These are phyloP conservation scores for Datisca glomerata DNA, from an alignment of 306 rosid species.

Conservation along the genomic window DNA sequence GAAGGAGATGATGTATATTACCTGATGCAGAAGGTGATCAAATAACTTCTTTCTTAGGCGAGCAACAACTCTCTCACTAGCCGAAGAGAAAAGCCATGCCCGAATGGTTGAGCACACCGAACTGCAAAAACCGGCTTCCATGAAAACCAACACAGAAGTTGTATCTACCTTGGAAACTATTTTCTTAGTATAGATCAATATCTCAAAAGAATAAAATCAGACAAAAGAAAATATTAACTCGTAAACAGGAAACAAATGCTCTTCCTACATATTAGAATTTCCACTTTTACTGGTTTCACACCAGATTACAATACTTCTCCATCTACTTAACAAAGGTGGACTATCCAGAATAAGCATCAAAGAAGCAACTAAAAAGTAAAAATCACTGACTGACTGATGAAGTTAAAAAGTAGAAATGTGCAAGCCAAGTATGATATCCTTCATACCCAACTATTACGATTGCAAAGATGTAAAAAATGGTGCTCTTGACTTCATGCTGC, in stretches of 20 bases:
- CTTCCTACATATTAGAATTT: too few species aligned
- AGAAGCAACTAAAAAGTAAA: conserved; percentile 2
- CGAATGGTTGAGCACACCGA: conserved; percentile 64
- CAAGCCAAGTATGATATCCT: conserved; percentile 4
- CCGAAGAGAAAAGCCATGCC: conserved; percentile 73
- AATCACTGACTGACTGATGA: background rate
- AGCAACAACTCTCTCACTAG: conserved; percentile 77
- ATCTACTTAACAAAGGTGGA: background rate
- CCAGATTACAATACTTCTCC: too few species aligned
- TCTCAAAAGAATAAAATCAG: background rate
- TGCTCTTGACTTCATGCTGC: conserved; percentile 40
- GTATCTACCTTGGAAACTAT: background rate
- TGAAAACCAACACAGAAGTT: background rate
- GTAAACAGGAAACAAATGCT: too few species aligned
- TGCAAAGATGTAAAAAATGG: conserved; percentile 43
- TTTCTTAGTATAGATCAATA: background rate
- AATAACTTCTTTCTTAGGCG: conserved; percentile 59
- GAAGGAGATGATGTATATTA: conserved; percentile 6
- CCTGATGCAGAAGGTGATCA: conserved; percentile 66
- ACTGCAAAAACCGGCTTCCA: conserved; percentile 39
- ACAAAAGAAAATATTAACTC: too few species aligned
- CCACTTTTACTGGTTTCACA: too few species aligned
- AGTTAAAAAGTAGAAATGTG: background rate
- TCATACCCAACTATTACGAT: conserved; percentile 54
- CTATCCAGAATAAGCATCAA: background rate